A percentile compares a stretch with the other conserved stretches of the same genome.
phyloP scores from a whole-genome alignment of 129 eudicot genomes.

The Oenanthe sinensis region DNA sequence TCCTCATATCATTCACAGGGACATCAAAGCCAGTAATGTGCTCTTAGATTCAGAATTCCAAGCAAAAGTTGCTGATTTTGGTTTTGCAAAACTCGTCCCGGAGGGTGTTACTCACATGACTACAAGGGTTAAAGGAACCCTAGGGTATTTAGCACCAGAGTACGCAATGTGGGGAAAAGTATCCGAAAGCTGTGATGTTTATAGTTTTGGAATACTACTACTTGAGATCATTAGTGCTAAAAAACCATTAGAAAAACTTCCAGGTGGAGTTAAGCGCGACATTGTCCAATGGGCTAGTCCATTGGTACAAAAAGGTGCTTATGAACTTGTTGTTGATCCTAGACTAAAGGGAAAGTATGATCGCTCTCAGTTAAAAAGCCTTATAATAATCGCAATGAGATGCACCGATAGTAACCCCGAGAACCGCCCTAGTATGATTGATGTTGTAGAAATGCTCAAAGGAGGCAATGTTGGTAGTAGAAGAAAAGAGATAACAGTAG shows the following conservation, averaged over 20 bases:
- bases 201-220: constrained; percentile 65
- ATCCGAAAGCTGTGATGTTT: constrained; percentile 76
- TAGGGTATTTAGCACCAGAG: constrained; percentile 84
- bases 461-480: constrained; percentile 31
- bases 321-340: constrained; percentile 58
- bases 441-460: constrained; percentile 57
- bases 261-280: constrained; percentile 65
- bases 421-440: constrained; percentile 69
- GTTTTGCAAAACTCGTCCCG: constrained; percentile 71
- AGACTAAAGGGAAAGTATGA: constrained; percentile 59
- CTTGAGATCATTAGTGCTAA: constrained; percentile 59
- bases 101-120: constrained; percentile 75
- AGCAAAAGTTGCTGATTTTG: constrained; percentile 85
- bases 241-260: constrained; percentile 65
- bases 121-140: constrained; percentile 72
- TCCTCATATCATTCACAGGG: constrained; percentile 84
- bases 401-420: constrained; percentile 55
- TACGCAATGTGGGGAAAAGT: constrained; percentile 92
- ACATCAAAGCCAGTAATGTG: constrained; percentile 78
- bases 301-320: constrained; percentile 41
- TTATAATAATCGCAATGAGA: constrained; percentile 44
- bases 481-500: constrained; percentile 28
- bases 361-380: constrained; percentile 29
- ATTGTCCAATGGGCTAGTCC: constrained; percentile 75
- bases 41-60: constrained; percentile 57